These are phyloP conservation scores for Fabrea salina DNA, from an alignment of 169 alveolate species.

Conservation along the genomic window DNA sequence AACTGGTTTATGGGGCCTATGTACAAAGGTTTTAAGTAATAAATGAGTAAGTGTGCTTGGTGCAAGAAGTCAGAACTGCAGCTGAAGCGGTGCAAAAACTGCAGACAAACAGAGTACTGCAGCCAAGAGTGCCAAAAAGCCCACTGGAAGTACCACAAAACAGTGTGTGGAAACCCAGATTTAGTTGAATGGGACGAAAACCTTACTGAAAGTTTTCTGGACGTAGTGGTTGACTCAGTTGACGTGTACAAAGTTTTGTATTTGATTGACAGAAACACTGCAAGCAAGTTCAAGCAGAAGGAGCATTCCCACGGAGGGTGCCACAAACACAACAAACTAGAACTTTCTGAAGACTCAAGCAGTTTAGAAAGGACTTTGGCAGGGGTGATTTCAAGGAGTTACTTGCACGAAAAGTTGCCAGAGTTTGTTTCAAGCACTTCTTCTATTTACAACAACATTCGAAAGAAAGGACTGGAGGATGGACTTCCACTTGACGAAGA, in stretches of 20 bases:
- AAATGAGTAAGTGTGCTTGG: not conserved
- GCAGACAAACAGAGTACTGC: slow-evolving; percentile 1
- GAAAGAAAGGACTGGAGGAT: slow-evolving; percentile 8
- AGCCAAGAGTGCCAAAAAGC: slow-evolving; percentile 16
- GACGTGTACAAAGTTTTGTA: not conserved
- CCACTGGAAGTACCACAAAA: slow-evolving; percentile 6
- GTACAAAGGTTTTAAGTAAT: no score
- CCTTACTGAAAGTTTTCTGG: not conserved
- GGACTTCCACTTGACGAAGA: not conserved
- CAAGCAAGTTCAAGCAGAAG: not conserved
- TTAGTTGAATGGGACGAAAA: slow-evolving; percentile 15
- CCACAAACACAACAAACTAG: not conserved
- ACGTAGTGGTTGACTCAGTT: not conserved
- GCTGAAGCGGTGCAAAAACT: not conserved
- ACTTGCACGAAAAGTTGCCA: not conserved
- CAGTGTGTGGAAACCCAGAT: not conserved
- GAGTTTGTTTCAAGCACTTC: not conserved
- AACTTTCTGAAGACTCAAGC: not conserved
- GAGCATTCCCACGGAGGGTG: not conserved
- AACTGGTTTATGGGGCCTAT: no score
- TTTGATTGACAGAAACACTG: slow-evolving; percentile 4
- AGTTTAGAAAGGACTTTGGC: not conserved
- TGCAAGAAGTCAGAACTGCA: not conserved
- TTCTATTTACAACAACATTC: not conserved
- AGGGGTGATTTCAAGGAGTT: not conserved